These are phyloP conservation scores for Hemileccinum impolitum DNA, from an alignment of 768 basidiomycete species.

Conservation along the genomic window DNA sequence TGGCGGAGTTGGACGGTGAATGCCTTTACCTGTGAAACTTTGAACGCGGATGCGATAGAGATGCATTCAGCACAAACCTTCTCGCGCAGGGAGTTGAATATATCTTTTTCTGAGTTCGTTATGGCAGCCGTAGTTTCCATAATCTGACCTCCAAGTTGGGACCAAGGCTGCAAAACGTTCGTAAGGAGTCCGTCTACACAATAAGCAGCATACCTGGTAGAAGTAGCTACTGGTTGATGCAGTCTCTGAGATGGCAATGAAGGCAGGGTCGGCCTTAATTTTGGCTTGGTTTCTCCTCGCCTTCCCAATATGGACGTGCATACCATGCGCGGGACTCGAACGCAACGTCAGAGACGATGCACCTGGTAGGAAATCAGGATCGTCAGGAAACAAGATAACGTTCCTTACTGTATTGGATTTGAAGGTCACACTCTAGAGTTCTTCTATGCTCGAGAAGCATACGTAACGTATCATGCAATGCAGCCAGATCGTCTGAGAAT, in stretches of 20 bases:
- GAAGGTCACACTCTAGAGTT: slow-evolving; percentile 53
- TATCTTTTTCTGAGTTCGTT: slow-evolving; percentile 59
- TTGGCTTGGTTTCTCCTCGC: slow-evolving; percentile 57
- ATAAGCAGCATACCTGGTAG: slow-evolving; percentile 43
- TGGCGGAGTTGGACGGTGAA: slow-evolving; percentile 55
- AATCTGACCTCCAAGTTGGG: slow-evolving; percentile 66
- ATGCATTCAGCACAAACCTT: slow-evolving; percentile 43
- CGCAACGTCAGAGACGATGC: slow-evolving; percentile 73
- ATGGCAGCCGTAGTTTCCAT: slow-evolving; percentile 54
- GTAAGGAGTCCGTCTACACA: background rate
- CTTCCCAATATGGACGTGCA: slow-evolving; percentile 70
- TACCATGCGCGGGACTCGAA: slow-evolving; percentile 62
- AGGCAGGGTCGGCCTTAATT: slow-evolving; percentile 45
- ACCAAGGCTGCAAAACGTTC: slow-evolving; percentile 57
- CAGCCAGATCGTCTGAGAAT: slow-evolving; percentile 53
- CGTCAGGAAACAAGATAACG: background rate
- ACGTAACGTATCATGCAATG: slow-evolving; percentile 47
- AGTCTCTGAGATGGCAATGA: slow-evolving; percentile 59
- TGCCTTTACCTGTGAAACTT: slow-evolving; percentile 52
- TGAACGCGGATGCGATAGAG: background rate
- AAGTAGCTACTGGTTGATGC: slow-evolving; percentile 68
- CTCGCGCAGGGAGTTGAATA: slow-evolving; percentile 63
- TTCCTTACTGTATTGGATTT: slow-evolving; percentile 48
- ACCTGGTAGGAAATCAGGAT: slow-evolving; percentile 39
- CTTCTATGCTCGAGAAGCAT: slow-evolving; percentile 45